Conservation (phyloP, 257 asterid species). For the Osmanthus fragrans region DNA sequence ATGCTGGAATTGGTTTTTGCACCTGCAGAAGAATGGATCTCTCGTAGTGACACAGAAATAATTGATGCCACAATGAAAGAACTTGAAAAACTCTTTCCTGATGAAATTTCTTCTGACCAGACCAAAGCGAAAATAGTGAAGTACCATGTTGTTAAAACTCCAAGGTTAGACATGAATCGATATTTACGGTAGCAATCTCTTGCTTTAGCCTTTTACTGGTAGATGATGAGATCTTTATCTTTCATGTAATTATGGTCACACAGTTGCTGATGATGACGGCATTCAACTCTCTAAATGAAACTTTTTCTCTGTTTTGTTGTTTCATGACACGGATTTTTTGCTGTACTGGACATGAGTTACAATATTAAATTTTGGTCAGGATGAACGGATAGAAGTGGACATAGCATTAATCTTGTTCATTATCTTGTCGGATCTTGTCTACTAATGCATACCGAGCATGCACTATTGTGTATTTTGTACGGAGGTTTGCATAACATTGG, state of each 20-base stretch:
- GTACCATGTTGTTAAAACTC: conserved; percentile 90
- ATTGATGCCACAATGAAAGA: conserved; percentile 96
- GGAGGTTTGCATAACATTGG: neutral
- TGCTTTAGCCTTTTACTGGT: neutral
- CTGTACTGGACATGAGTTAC: neutral
- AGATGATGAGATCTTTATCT: neutral
- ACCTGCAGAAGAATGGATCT: conserved; percentile 98
- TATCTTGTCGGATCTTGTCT: neutral
- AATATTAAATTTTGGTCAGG: neutral
- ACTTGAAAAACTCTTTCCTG: conserved; percentile 88
- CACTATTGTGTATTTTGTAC: neutral
- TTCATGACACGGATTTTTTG: no score
- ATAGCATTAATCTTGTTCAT: neutral
- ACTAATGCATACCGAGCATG: neutral
- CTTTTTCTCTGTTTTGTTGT: no score
- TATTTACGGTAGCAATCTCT: neutral
- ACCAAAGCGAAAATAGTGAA: conserved; percentile 96
- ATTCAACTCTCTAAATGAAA: no score
- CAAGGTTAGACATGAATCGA: conserved; percentile 55
- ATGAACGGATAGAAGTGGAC: neutral
- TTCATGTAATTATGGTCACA: neutral
- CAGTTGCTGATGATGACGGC: neutral
- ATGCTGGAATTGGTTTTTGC: conserved; percentile 97
- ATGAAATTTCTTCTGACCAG: conserved; percentile 89
- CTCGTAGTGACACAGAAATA: conserved; percentile 76